A percentile compares a stretch with the other conserved stretches of the same genome.
Conservation (phyloP, 371 early-diverging fungal genomes). For the Amoeboaphelidium protococcarum region DNA sequence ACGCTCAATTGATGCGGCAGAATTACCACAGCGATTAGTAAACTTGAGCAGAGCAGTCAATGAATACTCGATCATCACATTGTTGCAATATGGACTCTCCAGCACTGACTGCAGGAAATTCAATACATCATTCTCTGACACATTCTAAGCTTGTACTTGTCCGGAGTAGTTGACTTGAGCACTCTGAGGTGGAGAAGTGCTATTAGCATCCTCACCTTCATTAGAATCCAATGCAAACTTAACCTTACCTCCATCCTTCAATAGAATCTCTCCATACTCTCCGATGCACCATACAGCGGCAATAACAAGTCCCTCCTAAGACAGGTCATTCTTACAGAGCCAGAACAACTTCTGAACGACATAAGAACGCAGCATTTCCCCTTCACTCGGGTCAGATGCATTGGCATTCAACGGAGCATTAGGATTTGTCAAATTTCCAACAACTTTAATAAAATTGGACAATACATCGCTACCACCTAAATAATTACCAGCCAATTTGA, state of each 20-base stretch:
- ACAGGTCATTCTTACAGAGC: constrained; percentile 44
- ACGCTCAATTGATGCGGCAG: not conserved
- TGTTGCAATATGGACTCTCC: constrained; percentile 45
- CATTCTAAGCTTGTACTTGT: too few relatives aligned
- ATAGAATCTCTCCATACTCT: constrained; percentile 75
- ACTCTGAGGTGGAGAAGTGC: constrained; percentile 1
- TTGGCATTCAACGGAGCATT: too few relatives aligned
- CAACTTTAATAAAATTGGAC: constrained; percentile 30
- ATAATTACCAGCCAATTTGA: constrained; percentile 42
- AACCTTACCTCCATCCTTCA: too few relatives aligned
- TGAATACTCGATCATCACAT: constrained; percentile 45
- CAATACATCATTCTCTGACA: constrained; percentile 45
- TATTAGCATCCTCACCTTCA: too few relatives aligned
- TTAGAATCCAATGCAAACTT: too few relatives aligned
- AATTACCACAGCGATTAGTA: constrained; percentile 31
- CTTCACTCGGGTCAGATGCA: too few relatives aligned
- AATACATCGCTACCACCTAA: constrained; percentile 44
- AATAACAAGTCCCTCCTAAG: constrained; percentile 69
- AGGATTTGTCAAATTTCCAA: not conserved
- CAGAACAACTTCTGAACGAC: constrained; percentile 57
- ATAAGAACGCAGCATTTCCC: constrained; percentile 36
- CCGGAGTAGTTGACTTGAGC: too few relatives aligned
- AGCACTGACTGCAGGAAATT: constrained; percentile 39
- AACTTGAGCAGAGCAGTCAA: constrained; percentile 69
- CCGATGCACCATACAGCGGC: constrained; percentile 83